Conservation (phyloP, 176 grass and related monocot species). For the Phoenix dactylifera region DNA sequence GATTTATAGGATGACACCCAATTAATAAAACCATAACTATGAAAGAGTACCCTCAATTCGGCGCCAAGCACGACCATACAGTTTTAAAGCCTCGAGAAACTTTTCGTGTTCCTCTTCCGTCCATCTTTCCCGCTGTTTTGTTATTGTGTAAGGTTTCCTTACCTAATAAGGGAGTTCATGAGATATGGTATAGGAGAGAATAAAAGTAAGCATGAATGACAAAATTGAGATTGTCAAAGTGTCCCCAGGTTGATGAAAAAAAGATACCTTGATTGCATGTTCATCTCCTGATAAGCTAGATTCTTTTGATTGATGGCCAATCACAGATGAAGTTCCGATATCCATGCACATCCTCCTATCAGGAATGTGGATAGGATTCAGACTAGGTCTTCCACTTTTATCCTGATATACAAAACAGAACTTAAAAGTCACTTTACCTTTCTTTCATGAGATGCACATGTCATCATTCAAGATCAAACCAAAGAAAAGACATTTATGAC, state of each 20-base stretch:
- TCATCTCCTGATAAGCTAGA: constrained; percentile 13
- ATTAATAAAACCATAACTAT: not conserved
- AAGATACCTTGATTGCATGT: constrained; percentile 37
- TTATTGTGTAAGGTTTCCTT: constrained; percentile 80
- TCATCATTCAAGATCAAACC: too few relatives aligned
- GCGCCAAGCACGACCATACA: constrained; percentile 80
- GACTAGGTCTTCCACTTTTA: not conserved
- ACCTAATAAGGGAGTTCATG: constrained; percentile 20
- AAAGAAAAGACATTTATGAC: too few relatives aligned
- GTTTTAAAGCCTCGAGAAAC: constrained; percentile 74
- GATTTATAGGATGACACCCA: not conserved
- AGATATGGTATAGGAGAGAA: not conserved
- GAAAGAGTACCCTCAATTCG: constrained; percentile 65
- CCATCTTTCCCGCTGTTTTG: constrained; percentile 93
- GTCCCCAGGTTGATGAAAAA: constrained; percentile 8
- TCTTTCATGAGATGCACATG: not conserved
- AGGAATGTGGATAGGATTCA: constrained; percentile 13
- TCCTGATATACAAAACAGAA: constrained; percentile 14
- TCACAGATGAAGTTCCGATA: not conserved
- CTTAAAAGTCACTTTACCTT: not conserved
- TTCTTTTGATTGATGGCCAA: constrained; percentile 24
- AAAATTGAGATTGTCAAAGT: not conserved
- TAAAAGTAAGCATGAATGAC: not conserved
- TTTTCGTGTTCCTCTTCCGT: constrained; percentile 77
- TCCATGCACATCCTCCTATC: not conserved